A percentile compares a stretch with the other conserved stretches of the same genome.
Evolutionary conservation across 129 eudicot genomes (phyloP).

Genomic region (Helianthus tuberosus): DNA sequence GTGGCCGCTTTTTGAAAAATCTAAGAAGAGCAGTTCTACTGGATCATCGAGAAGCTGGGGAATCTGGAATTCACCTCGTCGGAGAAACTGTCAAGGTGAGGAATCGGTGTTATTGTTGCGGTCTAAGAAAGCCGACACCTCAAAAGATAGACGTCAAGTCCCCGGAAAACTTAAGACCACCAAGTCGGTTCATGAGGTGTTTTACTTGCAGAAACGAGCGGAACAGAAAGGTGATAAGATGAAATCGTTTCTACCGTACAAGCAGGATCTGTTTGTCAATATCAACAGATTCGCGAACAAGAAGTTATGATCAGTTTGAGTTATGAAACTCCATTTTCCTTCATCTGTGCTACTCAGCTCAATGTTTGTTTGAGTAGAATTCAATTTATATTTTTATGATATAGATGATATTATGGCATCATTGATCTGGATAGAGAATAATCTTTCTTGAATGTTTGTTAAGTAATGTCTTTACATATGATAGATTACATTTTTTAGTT

Average conservation of each 20-base stretch:
- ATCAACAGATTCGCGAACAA: constrained; percentile 40
- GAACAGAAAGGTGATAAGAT: constrained; percentile 49
- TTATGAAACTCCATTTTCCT: neutral
- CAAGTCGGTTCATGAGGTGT: constrained; percentile 45
- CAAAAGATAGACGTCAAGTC: neutral
- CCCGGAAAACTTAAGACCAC: constrained; percentile 15
- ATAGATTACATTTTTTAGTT: too few relatives aligned
- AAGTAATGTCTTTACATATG: neutral
- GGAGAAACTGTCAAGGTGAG: constrained; percentile 55
- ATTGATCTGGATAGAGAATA: neutral
- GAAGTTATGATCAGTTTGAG: constrained; percentile 32
- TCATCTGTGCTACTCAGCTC: neutral
- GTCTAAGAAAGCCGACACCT: neutral
- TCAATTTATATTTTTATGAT: neutral
- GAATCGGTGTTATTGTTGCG: too few relatives aligned
- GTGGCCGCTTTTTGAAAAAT: constrained; percentile 26
- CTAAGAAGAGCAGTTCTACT: constrained; percentile 63
- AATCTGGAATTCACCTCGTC: constrained; percentile 46
- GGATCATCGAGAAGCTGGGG: constrained; percentile 46
- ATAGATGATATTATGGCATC: neutral
- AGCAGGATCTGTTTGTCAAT: constrained; percentile 51
- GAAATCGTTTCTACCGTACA: constrained; percentile 74
- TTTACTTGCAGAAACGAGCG: constrained; percentile 55
- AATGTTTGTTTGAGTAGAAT: neutral
- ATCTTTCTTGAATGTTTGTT: neutral